Evolutionary conservation across 2,329 filamentous ascomycete species (phyloP).

Genomic region (Colletotrichum sidae): DNA sequence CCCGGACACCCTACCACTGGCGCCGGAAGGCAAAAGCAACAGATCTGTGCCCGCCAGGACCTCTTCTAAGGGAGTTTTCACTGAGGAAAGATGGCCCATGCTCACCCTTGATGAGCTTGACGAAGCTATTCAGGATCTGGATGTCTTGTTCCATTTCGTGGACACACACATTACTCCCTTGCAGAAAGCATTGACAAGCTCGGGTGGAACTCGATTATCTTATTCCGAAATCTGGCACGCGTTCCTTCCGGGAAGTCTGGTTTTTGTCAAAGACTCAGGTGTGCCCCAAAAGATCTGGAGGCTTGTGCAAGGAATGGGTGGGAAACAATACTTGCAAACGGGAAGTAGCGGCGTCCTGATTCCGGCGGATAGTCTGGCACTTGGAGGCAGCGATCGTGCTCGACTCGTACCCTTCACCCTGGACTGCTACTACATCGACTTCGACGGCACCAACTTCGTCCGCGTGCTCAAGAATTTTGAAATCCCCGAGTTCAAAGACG

Average conservation of each 20-base stretch:
- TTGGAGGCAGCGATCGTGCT: no score
- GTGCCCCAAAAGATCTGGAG: slow-evolving; percentile 12
- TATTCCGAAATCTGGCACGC: slow-evolving; percentile 3
- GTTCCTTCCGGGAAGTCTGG: background rate
- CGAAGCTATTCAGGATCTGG: background rate
- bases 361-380: rapidly evolving
- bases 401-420: background rate
- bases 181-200: rapidly evolving
- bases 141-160: background rate
- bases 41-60: background rate
- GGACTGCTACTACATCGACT: slow-evolving; percentile 18
- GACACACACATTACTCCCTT: background rate
- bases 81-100: background rate
- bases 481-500: background rate
- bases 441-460: slow-evolving; percentile 5
- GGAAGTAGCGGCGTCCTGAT: background rate
- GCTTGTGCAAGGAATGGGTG: background rate
- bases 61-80: background rate
- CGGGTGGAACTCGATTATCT: background rate
- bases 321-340: background rate
- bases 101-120: background rate
- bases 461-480: background rate
- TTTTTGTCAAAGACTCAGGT: slow-evolving; percentile 4
- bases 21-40: no score
- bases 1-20: no score